Conservation (phyloP, 768 basidiomycete species). For the Gelatoporia subvermispora region DNA sequence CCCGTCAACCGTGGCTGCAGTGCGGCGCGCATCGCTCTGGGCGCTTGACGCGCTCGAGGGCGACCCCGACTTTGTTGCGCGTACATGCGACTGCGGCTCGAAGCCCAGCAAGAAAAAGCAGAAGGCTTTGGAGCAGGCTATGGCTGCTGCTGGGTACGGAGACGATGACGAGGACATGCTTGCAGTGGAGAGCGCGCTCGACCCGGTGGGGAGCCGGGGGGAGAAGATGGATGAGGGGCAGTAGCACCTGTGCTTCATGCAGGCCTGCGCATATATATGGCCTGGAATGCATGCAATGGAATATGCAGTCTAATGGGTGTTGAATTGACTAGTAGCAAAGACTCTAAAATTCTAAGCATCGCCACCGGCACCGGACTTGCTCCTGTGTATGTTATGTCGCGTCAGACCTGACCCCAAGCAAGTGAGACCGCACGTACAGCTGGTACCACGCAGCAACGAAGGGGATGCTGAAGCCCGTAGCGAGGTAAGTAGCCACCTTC, state of each 20-base stretch:
- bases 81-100: constrained; percentile 63
- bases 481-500: constrained; percentile 45
- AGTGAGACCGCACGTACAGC: constrained; percentile 44
- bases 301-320: too few relatives aligned
- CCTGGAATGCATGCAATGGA: too few relatives aligned
- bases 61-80: constrained; percentile 55
- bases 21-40: constrained; percentile 54
- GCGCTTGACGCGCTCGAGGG: constrained; percentile 68
- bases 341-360: neutral
- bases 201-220: too few relatives aligned
- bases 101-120: constrained; percentile 27
- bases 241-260: too few relatives aligned
- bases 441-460: constrained; percentile 59
- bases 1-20: constrained; percentile 45
- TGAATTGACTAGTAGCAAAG: too few relatives aligned
- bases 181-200: too few relatives aligned
- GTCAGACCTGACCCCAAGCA: neutral
- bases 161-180: too few relatives aligned
- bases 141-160: too few relatives aligned
- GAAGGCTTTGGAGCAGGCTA: neutral
- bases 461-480: constrained; percentile 60
- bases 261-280: too few relatives aligned
- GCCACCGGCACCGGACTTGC: constrained; percentile 12
- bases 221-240: too few relatives aligned
- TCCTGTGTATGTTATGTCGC: constrained; percentile 3